Evolutionary conservation across 1,284 basidiomycete species (phyloP).

Genomic region (Termitomyces sp.): DNA sequence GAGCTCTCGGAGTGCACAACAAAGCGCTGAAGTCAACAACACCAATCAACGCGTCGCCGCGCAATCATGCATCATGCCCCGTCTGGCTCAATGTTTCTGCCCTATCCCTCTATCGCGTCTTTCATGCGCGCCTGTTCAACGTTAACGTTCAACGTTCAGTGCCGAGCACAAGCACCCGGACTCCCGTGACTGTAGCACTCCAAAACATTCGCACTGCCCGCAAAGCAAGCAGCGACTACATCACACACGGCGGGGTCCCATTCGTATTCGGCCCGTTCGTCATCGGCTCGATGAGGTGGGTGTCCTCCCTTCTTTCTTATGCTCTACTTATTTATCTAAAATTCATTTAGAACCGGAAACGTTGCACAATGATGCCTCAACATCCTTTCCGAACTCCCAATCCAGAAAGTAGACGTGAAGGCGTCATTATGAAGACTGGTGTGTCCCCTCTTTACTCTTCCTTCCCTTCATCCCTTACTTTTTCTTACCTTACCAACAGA

Average conservation of each 20-base stretch:
- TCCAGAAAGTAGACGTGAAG: conserved; percentile 50
- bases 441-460: conserved; percentile 12
- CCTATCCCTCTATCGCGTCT: no score
- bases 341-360: conserved; percentile 66
- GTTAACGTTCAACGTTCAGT: no score
- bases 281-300: conserved; percentile 78
- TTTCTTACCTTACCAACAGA: no score
- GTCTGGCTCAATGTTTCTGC: no score
- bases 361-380: conserved; percentile 74
- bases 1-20: no score
- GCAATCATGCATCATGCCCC: no score
- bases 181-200: no score
- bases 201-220: conserved; percentile 56
- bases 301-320: background rate
- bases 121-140: no score
- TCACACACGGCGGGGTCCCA: conserved; percentile 59
- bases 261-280: conserved; percentile 68
- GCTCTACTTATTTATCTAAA: no score
- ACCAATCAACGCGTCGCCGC: no score
- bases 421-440: conserved; percentile 51
- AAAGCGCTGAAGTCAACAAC: no score
- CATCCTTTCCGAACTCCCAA: conserved; percentile 68
- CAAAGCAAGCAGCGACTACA: conserved; percentile 52
- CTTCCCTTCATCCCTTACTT: background rate
- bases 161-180: no score